phyloP scores from a whole-genome alignment of 2,329 filamentous ascomycete genomes.

The Nannizziopsis barbatae region DNA sequence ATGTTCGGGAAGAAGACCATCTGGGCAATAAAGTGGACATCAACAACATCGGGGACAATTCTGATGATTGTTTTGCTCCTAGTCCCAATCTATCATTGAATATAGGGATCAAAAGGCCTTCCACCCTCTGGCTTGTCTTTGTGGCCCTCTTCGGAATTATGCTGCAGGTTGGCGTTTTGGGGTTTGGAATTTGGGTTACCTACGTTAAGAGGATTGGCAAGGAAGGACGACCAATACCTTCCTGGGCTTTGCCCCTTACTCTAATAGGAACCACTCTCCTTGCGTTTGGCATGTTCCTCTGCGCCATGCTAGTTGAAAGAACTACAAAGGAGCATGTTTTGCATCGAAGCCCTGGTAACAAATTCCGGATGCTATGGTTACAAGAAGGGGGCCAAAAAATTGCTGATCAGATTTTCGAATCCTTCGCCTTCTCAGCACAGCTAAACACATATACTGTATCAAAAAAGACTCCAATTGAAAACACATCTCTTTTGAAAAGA shows the following conservation, averaged over 20 bases:
- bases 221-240: neutral
- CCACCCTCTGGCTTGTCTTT: neutral
- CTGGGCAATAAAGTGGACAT: no score
- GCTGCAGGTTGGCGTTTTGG: slow-evolving; percentile 9
- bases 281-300: slow-evolving; percentile 6
- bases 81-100: no score
- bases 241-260: slow-evolving; percentile 9
- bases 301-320: slow-evolving; percentile 14
- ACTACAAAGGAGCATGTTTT: slow-evolving; percentile 14
- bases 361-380: slow-evolving; percentile 14
- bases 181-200: neutral
- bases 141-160: slow-evolving; percentile 19
- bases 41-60: no score
- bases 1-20: no score
- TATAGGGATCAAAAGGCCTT: neutral
- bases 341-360: neutral
- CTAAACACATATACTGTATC: slow-evolving; percentile 6
- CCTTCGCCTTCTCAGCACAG: slow-evolving; percentile 13
- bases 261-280: slow-evolving; percentile 15
- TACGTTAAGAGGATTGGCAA: neutral
- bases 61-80: no score
- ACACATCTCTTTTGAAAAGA: neutral
- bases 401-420: slow-evolving; percentile 19
- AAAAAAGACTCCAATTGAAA: slow-evolving; percentile 3
- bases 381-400: slow-evolving; percentile 18